Evolutionary conservation across 116 monocot genomes (phyloP).

Genomic region (Dioscorea cayenensis): DNA sequence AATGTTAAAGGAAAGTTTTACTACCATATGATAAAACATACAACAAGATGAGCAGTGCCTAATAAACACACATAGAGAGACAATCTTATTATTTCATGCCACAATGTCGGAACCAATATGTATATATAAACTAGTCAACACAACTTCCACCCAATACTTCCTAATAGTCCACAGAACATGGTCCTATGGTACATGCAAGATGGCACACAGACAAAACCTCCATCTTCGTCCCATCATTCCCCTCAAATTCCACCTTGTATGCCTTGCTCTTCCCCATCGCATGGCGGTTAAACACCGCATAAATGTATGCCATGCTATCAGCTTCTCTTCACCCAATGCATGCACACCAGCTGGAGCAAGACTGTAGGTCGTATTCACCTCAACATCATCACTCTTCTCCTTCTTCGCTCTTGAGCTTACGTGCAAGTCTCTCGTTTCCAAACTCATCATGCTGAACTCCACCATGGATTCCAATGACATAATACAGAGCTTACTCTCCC

Average conservation of each 20-base stretch:
- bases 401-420: constrained; percentile 7
- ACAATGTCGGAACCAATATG: too few relatives aligned
- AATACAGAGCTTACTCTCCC: constrained; percentile 9
- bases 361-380: constrained; percentile 1
- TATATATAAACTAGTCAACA: too few relatives aligned
- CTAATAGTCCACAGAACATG: constrained; percentile 27
- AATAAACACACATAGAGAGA: too few relatives aligned
- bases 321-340: background rate
- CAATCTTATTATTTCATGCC: too few relatives aligned
- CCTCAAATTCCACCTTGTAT: constrained; percentile 27
- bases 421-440: background rate
- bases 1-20: too few relatives aligned
- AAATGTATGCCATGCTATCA: constrained; percentile 40
- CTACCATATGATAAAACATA: too few relatives aligned
- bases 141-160: background rate
- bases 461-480: constrained; percentile 26
- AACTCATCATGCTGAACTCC: constrained; percentile 6
- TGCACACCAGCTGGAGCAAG: background rate
- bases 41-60: too few relatives aligned
- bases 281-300: constrained; percentile 57
- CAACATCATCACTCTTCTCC: background rate
- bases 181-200: constrained; percentile 31
- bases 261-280: constrained; percentile 12
- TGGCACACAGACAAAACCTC: constrained; percentile 40
- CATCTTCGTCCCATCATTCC: constrained; percentile 19